These are phyloP conservation scores for Fusarium lyarnte DNA, from an alignment of 2,329 filamentous ascomycete genomes.

Conservation along the genomic window DNA sequence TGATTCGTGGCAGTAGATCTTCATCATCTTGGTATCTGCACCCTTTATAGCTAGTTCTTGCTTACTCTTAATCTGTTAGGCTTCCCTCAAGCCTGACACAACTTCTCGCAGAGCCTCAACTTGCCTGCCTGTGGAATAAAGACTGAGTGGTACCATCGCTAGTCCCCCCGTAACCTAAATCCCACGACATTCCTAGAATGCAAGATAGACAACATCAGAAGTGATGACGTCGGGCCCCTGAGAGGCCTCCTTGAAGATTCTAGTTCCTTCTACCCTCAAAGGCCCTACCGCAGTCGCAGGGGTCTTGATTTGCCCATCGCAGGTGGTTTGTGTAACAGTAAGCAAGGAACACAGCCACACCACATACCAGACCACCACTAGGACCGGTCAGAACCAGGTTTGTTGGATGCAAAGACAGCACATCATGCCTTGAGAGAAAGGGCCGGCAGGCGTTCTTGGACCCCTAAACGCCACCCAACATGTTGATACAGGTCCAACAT, in stretches of 20 bases:
- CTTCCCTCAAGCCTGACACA: no score
- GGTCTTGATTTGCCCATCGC: not conserved
- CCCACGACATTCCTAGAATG: not conserved
- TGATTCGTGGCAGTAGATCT: no score
- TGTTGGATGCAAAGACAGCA: not conserved
- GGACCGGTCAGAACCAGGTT: not conserved
- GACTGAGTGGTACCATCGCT: not conserved
- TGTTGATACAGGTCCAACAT: not conserved
- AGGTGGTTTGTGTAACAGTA: not conserved
- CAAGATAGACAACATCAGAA: not conserved
- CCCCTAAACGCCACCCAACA: not conserved
- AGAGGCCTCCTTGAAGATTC: not conserved
- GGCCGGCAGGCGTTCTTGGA: not conserved
- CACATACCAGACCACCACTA: not conserved
- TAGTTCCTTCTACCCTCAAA: not conserved
- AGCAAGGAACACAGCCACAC: not conserved
- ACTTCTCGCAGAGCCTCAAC: no score
- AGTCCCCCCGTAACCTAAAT: not conserved
- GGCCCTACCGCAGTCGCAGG: not conserved
- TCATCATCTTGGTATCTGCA: no score
- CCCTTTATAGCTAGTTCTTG: no score
- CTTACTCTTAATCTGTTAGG: no score
- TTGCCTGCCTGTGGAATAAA: no score
- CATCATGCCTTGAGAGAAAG: not conserved
- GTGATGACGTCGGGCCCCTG: not conserved